These are phyloP conservation scores for Globisporangium canariense DNA, from an alignment of 352 stramenopile genomes.

Conservation along the genomic window DNA sequence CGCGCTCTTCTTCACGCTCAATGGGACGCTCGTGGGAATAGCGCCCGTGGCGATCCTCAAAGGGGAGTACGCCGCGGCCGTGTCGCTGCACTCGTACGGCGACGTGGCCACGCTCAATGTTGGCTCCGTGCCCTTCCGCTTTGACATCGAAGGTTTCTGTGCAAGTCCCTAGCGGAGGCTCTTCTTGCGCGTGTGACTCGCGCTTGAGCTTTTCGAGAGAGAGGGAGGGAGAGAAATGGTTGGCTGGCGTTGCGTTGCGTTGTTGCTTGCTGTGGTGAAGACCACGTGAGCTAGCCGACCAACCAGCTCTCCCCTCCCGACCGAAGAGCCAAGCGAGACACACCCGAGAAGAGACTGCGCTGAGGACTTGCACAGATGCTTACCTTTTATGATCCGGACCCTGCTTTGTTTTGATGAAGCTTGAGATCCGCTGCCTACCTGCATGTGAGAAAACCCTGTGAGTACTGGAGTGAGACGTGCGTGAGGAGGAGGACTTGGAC, in stretches of 20 bases:
- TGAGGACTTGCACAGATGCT: constrained; percentile 50
- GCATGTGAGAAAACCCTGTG: background rate
- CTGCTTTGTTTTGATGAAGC: background rate
- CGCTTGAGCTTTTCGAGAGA: background rate
- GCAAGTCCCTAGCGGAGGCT: constrained; percentile 61
- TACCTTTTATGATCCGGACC: constrained; percentile 2
- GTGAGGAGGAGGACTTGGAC: background rate
- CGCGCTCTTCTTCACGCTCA: constrained; percentile 79
- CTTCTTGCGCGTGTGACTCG: constrained; percentile 1
- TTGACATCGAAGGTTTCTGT: constrained; percentile 88
- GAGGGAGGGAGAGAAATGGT: background rate
- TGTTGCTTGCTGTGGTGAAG: too few species aligned
- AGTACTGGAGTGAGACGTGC: background rate
- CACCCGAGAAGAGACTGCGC: constrained; percentile 10
- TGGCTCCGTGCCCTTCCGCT: constrained; percentile 67
- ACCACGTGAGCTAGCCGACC: too few species aligned
- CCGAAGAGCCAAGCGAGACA: background rate
- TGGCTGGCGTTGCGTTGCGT: background rate
- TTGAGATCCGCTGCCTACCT: background rate
- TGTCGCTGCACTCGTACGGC: constrained; percentile 77
- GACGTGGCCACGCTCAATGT: constrained; percentile 71
- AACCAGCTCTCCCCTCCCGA: too few species aligned
- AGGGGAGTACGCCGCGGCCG: constrained; percentile 64
- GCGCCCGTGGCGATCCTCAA: constrained; percentile 39
- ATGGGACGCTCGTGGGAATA: constrained; percentile 59